A percentile compares a stretch with the other conserved stretches of the same genome.
Conservation (phyloP, 2,329 filamentous ascomycete species). For the Ambrosiella cleistominuta region DNA sequence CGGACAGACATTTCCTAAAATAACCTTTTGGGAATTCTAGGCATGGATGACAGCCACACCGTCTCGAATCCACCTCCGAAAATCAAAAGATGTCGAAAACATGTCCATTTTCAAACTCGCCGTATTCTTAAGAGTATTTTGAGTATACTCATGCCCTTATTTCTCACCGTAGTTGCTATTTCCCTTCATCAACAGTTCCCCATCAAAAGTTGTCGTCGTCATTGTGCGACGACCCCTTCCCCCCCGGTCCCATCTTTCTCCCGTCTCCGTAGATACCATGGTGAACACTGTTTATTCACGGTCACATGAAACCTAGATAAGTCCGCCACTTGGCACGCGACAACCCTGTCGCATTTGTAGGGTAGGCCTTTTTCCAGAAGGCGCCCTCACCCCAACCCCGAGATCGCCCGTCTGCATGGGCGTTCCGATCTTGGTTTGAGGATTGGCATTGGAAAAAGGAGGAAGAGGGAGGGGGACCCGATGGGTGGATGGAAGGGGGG, state of each 20-base stretch:
- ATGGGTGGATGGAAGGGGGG: neutral
- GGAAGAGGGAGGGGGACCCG: neutral
- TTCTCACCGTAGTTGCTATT: no score
- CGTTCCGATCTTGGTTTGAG: neutral
- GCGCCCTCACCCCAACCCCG: neutral
- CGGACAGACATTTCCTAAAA: slow-evolving; percentile 9
- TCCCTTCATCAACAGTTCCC: no score
- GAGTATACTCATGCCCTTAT: no score
- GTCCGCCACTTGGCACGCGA: neutral
- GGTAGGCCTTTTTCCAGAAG: neutral
- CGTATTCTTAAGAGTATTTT: no score
- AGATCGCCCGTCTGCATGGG: neutral
- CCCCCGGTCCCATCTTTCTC: no score
- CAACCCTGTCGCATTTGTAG: neutral
- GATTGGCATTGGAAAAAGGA: neutral
- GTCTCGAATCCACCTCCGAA: neutral
- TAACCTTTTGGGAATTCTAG: slow-evolving; percentile 4
- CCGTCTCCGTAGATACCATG: no score
- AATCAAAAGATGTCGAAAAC: neutral
- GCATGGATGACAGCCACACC: neutral
- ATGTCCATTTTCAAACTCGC: neutral
- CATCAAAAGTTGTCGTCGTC: no score
- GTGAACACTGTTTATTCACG: no score
- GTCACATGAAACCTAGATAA: neutral
- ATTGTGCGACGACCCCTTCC: no score